Evolutionary conservation across 495 filamentous ascomycete genomes (phyloP).

Genomic region (Letharia columbiana): DNA sequence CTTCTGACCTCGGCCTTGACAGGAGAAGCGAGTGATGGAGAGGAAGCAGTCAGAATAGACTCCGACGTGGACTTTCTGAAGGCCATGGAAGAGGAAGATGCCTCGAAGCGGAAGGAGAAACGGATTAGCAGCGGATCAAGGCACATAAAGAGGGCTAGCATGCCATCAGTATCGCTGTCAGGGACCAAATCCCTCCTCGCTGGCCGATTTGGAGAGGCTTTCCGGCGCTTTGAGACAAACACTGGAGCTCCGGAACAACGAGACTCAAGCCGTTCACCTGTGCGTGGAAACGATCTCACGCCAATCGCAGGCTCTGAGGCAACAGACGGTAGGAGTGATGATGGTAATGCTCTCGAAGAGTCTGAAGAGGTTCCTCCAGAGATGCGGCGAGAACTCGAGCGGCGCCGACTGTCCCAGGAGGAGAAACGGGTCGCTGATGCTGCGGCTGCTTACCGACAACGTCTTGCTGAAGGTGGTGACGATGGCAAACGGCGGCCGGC

Average conservation of each 20-base stretch:
- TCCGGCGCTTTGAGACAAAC: constrained; percentile 79
- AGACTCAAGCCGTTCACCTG: constrained; percentile 45
- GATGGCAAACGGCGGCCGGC: constrained; percentile 43
- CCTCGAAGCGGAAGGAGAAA: constrained; percentile 59
- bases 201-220: constrained; percentile 91
- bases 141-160: constrained; percentile 72
- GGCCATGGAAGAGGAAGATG: constrained; percentile 64
- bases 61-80: constrained; percentile 86
- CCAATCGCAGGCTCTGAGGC: constrained; percentile 71
- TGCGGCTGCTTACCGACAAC: constrained; percentile 80
- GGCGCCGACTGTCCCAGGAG: constrained; percentile 73
- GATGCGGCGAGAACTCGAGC: constrained; percentile 83
- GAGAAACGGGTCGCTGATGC: constrained; percentile 87
- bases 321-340: constrained; percentile 60
- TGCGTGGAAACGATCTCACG: constrained; percentile 46
- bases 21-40: constrained; percentile 37
- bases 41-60: constrained; percentile 61
- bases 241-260: constrained; percentile 38
- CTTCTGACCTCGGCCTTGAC: constrained; percentile 31
- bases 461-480: constrained; percentile 56
- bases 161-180: constrained; percentile 64
- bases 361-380: constrained; percentile 74
- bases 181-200: constrained; percentile 80
- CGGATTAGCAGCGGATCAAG: constrained; percentile 53
- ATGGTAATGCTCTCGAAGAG: constrained; percentile 53